Percentiles rank a stretch among this genome's conserved stretches.
phyloP scores from a whole-genome alignment of 2,329 filamentous ascomycete genomes.

The Trichoderma harzianum region DNA sequence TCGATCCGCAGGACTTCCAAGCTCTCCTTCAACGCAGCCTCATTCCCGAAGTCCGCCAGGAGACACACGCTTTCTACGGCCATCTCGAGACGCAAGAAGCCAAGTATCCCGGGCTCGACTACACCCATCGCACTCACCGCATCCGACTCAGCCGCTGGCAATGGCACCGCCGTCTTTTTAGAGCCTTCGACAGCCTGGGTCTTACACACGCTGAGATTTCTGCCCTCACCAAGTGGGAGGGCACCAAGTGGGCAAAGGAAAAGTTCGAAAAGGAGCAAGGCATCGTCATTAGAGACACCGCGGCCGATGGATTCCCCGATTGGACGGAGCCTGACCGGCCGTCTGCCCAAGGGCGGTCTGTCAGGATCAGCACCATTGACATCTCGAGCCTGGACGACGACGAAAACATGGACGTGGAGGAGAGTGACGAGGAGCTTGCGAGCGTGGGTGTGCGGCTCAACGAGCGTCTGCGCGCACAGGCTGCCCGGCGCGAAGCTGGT shows the following conservation, averaged over 20 bases:
- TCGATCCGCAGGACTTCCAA: slow-evolving; percentile 69
- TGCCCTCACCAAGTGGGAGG: slow-evolving; percentile 75
- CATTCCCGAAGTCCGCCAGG: slow-evolving; percentile 73
- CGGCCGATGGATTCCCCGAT: slow-evolving; percentile 62
- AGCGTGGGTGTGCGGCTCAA: slow-evolving; percentile 63
- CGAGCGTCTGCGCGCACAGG: slow-evolving; percentile 61
- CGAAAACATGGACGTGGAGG: slow-evolving; percentile 44
- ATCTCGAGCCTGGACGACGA: slow-evolving; percentile 23
- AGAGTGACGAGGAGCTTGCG: slow-evolving; percentile 48
- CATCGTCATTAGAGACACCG: slow-evolving; percentile 66
- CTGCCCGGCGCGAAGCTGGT: slow-evolving; percentile 60
- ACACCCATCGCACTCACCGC: slow-evolving; percentile 68
- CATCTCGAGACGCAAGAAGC: slow-evolving; percentile 76
- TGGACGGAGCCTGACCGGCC: slow-evolving; percentile 43
- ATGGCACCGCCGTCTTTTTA: slow-evolving; percentile 73
- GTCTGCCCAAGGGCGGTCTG: slow-evolving; percentile 14
- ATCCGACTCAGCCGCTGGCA: slow-evolving; percentile 73
- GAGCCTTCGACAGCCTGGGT: slow-evolving; percentile 66
- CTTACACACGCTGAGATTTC: slow-evolving; percentile 69
- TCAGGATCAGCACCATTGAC: slow-evolving; percentile 12
- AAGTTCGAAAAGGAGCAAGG: slow-evolving; percentile 74
- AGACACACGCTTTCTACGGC: slow-evolving; percentile 75
- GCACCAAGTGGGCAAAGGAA: slow-evolving; percentile 78
- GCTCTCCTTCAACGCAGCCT: slow-evolving; percentile 67
- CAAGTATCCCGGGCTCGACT: slow-evolving; percentile 78